A percentile compares a stretch with the other conserved stretches of the same genome.
These are phyloP conservation scores for Volvox africanus DNA, from an alignment of 139 green algal species.

Conservation along the genomic window DNA sequence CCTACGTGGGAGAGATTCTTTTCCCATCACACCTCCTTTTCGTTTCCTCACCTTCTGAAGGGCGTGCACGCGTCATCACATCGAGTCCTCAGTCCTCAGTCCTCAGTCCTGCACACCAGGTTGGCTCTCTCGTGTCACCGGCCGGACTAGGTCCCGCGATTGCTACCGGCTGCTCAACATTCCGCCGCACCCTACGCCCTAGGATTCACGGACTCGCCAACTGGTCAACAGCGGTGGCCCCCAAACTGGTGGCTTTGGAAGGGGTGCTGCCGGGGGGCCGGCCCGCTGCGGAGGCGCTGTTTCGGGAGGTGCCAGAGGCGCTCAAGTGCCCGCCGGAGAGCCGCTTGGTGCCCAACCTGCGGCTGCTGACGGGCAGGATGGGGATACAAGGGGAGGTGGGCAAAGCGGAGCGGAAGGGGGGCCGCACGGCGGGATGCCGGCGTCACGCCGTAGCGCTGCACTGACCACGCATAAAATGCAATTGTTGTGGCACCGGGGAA, in stretches of 20 bases:
- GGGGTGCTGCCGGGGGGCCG: not conserved
- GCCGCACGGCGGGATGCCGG: not conserved
- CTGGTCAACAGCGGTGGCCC: conserved; percentile 14
- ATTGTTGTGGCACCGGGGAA: not conserved
- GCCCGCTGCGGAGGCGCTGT: not conserved
- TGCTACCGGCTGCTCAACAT: not conserved
- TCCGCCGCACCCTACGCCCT: not conserved
- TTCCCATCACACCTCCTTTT: not conserved
- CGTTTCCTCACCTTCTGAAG: not conserved
- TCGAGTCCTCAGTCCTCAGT: not conserved
- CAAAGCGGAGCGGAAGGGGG: not conserved
- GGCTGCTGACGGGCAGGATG: conserved; percentile 1
- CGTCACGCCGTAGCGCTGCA: not conserved
- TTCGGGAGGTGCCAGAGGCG: conserved; percentile 12
- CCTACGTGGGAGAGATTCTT: not conserved
- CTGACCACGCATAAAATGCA: not conserved
- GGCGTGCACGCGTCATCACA: not conserved
- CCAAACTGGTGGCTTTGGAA: conserved; percentile 31
- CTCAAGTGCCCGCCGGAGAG: conserved; percentile 25
- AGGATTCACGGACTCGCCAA: conserved; percentile 28
- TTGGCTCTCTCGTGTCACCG: not conserved
- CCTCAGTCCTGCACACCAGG: not conserved
- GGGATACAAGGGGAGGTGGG: conserved; percentile 22
- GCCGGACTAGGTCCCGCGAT: not conserved
- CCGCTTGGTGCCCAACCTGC: conserved; percentile 34